phyloP scores from a whole-genome alignment of 2,329 filamentous ascomycete genomes.

The Elsinoe perseae region DNA sequence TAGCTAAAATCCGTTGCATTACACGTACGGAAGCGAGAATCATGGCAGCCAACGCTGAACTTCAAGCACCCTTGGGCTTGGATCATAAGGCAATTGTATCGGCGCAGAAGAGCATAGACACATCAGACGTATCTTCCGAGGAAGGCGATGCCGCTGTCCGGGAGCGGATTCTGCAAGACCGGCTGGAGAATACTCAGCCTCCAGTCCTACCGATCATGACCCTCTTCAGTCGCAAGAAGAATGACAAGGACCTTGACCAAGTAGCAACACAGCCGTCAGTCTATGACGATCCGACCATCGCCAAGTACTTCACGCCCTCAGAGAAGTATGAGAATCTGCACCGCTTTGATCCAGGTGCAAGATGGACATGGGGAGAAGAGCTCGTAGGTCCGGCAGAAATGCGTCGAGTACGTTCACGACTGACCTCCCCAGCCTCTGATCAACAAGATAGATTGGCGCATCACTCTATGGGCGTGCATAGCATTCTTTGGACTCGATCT shows the following conservation, averaged over 20 bases:
- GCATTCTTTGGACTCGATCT: conserved; percentile 24
- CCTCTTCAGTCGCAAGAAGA: not conserved
- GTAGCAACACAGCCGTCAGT: conserved; percentile 21
- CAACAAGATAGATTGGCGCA: conserved; percentile 20
- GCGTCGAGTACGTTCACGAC: not conserved
- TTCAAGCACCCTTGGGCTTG: not conserved
- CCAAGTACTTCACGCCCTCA: conserved; percentile 48
- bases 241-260: conserved; percentile 16
- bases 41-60: not conserved
- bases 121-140: not conserved
- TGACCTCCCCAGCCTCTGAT: conserved; percentile 20
- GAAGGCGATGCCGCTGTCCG: not conserved
- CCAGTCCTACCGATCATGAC: conserved; percentile 17
- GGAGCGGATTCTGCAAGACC: not conserved
- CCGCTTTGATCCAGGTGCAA: conserved; percentile 36
- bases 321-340: conserved; percentile 43
- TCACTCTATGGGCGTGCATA: conserved; percentile 21
- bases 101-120: not conserved
- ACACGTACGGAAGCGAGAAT: not conserved
- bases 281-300: conserved; percentile 43
- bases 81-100: not conserved
- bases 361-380: conserved; percentile 25
- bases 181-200: not conserved
- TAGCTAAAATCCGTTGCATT: not conserved
- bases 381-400: conserved; percentile 7